Conservation (phyloP, 2,329 filamentous ascomycete species). For the Fusarium sp. region DNA sequence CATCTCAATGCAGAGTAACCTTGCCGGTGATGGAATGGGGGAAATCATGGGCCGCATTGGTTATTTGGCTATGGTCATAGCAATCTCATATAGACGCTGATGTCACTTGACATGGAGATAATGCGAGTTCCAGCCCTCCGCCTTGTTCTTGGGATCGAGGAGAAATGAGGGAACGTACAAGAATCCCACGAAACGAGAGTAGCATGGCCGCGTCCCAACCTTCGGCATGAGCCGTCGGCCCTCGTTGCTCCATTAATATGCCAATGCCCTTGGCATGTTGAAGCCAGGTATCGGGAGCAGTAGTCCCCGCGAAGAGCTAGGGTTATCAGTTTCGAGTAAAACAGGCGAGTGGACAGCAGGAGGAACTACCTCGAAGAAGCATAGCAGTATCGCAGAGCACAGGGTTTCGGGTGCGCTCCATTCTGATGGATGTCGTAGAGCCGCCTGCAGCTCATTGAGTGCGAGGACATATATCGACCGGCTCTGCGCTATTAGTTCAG, state of each 20-base stretch:
- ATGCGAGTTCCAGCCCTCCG: conserved; percentile 24
- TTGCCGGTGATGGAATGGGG: conserved; percentile 31
- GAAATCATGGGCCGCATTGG: conserved; percentile 14
- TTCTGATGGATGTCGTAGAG: conserved; percentile 51
- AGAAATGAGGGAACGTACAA: conserved; percentile 45
- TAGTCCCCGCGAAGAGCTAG: conserved; percentile 57
- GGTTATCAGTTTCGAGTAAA: conserved; percentile 22
- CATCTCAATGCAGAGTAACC: conserved; percentile 42
- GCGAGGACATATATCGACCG: conserved; percentile 53
- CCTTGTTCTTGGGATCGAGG: background rate
- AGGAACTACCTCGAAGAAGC: conserved; percentile 52
- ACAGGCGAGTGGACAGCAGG: background rate
- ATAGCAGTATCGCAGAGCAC: conserved; percentile 55
- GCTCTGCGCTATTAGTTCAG: conserved; percentile 48
- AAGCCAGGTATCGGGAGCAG: conserved; percentile 51
- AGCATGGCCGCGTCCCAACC: conserved; percentile 54
- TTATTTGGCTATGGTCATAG: conserved; percentile 6
- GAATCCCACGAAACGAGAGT: conserved; percentile 51
- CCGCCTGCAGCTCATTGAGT: conserved; percentile 49
- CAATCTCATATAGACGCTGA: background rate
- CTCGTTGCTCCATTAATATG: conserved; percentile 54
- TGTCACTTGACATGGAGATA: conserved; percentile 29
- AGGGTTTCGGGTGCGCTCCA: conserved; percentile 57
- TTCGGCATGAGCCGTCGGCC: conserved; percentile 49
- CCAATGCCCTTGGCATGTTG: conserved; percentile 54